Conservation (phyloP, 257 asterid genomes). For the Echium plantagineum region DNA sequence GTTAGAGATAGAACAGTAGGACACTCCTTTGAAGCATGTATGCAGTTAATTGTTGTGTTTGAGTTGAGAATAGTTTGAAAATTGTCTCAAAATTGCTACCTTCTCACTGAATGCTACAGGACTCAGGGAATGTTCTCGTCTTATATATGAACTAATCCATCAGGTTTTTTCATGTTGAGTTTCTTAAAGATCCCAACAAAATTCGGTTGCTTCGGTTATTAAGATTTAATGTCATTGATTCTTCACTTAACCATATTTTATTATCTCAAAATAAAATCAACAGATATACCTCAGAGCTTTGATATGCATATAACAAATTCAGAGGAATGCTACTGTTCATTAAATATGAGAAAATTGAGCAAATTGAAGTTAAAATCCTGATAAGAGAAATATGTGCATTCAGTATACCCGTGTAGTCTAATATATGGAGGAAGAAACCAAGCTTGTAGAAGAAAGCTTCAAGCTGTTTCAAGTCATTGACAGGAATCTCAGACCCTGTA, state of each 20-base stretch:
- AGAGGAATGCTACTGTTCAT: background rate
- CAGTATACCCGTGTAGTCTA: constrained; percentile 79
- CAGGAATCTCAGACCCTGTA: constrained; percentile 88
- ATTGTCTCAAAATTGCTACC: no score
- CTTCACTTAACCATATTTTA: background rate
- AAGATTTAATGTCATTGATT: background rate
- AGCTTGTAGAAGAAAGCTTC: constrained; percentile 99
- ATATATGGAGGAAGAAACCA: constrained; percentile 85
- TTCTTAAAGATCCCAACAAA: background rate
- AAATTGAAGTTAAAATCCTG: background rate
- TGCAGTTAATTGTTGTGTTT: no score
- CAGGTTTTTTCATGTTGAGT: background rate
- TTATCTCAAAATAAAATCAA: background rate
- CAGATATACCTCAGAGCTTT: background rate
- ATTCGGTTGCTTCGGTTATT: background rate
- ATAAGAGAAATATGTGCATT: background rate
- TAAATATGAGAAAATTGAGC: background rate
- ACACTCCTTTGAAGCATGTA: no score
- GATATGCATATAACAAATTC: background rate
- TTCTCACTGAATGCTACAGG: background rate
- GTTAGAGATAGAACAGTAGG: no score
- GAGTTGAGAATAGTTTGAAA: no score
- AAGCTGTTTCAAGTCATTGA: constrained; percentile 82
- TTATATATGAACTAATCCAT: background rate
- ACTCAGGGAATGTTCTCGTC: background rate